These are phyloP conservation scores for Hericium erinaceus DNA, from an alignment of 768 basidiomycete genomes.

Conservation along the genomic window DNA sequence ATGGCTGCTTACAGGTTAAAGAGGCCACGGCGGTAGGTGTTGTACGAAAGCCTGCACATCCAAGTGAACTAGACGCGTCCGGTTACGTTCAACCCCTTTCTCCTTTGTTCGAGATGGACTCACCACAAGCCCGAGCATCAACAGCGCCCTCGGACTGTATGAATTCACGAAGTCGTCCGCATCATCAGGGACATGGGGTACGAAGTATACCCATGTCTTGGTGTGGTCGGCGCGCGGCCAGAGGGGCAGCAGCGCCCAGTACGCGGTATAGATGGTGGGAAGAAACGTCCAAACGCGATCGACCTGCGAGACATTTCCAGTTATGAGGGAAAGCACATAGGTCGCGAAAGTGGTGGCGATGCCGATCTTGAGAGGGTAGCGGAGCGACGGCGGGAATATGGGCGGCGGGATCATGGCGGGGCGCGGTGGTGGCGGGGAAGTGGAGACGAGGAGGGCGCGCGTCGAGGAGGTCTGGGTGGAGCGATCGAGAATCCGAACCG, in stretches of 20 bases:
- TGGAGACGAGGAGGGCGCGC: conserved; percentile 46
- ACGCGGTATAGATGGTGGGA: conserved; percentile 75
- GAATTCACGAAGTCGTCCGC: conserved; percentile 28
- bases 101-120: conserved; percentile 12
- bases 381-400: conserved; percentile 5
- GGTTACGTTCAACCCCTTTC: no score
- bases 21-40: conserved; percentile 77
- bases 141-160: conserved; percentile 60
- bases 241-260: conserved; percentile 71
- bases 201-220: conserved; percentile 32
- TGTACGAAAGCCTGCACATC: conserved; percentile 69
- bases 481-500: background rate
- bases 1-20: conserved; percentile 49
- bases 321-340: conserved; percentile 56
- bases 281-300: conserved; percentile 71
- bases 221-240: conserved; percentile 24
- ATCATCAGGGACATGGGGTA: conserved; percentile 47
- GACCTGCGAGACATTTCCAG: conserved; percentile 79
- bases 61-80: conserved; percentile 31
- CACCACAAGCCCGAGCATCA: conserved; percentile 67
- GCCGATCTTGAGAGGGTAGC: conserved; percentile 60
- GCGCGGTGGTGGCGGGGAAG: conserved; percentile 44
- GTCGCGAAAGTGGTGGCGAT: conserved; percentile 34
- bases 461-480: background rate
- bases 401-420: no score